Conservation (phyloP, 257 asterid species). For the Primulina huaijiensis region DNA sequence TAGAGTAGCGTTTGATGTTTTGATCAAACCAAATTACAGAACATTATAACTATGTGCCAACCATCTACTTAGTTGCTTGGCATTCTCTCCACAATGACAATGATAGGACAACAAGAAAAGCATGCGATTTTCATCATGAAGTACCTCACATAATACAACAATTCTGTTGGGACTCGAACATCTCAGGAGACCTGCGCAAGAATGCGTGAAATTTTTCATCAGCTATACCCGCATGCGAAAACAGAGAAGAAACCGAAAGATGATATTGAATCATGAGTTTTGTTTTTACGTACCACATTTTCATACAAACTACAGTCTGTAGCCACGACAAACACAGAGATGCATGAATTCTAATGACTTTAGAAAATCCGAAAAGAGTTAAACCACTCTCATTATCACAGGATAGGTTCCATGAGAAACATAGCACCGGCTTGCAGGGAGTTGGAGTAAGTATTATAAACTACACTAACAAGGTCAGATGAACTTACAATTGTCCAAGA, state of each 20-base stretch:
- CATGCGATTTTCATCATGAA: conserved; percentile 25
- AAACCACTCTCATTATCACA: background rate
- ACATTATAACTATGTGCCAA: conserved; percentile 12
- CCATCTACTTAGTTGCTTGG: conserved; percentile 6
- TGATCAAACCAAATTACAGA: background rate
- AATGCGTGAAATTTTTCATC: conserved; percentile 18
- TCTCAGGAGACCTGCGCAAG: conserved; percentile 73
- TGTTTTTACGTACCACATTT: background rate
- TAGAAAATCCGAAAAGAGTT: conserved; percentile 2
- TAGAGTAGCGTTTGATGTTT: background rate
- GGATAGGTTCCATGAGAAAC: background rate
- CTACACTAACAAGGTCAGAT: background rate
- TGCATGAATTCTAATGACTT: background rate
- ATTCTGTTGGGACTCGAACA: conserved; percentile 69
- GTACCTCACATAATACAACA: conserved; percentile 51
- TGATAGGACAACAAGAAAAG: background rate
- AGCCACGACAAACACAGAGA: conserved; percentile 1
- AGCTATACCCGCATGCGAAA: conserved; percentile 2
- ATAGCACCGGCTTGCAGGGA: background rate
- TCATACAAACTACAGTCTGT: background rate
- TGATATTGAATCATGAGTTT: background rate
- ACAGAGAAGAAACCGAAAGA: background rate
- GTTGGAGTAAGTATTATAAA: background rate
- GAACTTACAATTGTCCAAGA: conserved; percentile 79
- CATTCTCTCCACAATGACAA: background rate